Base-by-base conservation (phyloP, 2,329 filamentous ascomycete genomes). In the Aspergillus niger region DNA sequence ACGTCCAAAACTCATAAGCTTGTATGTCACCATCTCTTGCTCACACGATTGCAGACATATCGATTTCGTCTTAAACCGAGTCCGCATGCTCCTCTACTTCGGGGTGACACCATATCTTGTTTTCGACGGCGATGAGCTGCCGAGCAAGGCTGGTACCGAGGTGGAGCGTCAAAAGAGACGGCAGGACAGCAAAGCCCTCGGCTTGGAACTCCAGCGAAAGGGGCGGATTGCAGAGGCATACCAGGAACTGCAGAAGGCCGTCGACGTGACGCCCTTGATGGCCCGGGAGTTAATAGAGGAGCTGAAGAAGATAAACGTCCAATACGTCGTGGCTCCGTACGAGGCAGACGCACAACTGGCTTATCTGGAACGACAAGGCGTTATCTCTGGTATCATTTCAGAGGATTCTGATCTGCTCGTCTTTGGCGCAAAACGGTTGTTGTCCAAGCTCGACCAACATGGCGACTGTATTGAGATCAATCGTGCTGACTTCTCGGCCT, bases 301-400 rank as follows among this genome's bases (percentile, higher is more conserved):
- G 74, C 82, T 98, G 69, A 97, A 96, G 78, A 86, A 86, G 70
- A 81, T 89, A 70, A 84, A 87, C 41, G 84, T 99, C 15, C 85
- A 91, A 59, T 98, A 97, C 73, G 83, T 99, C 58, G 96, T 99
- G 17, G 95, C 95, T 0, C 95, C 95, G 0, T 99, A 97, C 77
- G 95, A 99, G 81, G 95, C 95, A 50, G 95, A 99, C 76, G 89
- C 94, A n/a, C 94, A 99, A 76, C 84, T 99, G 69, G 93, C 92
- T 26, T 99, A 98, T 72, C 83, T 99, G 39, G 95, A 99, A 77
- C 88, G 88, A 53, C 86, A 91, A 61, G 94, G 94, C 1, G 81
- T 93, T 54, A 90, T 97, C 68, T 81, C 89, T 67, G 96, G 92
- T 26, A 96, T 99, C 64, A 80, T 99, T 38, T 97, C 95, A 0